Percentiles rank a stretch among this genome's conserved stretches.
phyloP scores from a whole-genome alignment of 441 rosid genomes.

The Syzygium syzygioides region DNA sequence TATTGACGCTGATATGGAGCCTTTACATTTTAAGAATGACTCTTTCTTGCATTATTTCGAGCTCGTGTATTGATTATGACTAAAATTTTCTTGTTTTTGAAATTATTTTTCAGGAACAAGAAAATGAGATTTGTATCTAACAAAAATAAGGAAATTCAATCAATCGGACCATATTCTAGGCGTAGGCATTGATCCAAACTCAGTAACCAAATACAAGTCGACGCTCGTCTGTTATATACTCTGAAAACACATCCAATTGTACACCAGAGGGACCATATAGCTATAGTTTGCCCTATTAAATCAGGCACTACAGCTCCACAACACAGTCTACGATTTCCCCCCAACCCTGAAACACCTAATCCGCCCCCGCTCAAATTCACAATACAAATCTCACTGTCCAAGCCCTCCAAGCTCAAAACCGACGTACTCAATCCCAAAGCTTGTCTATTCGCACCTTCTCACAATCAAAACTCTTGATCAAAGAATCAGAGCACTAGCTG shows the following conservation, averaged over 20 bases:
- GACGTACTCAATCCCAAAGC: not conserved
- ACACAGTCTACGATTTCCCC: not conserved
- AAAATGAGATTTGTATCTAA: too few relatives aligned
- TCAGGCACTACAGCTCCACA: not conserved
- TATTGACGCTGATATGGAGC: constrained; percentile 88
- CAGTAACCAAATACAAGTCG: not conserved
- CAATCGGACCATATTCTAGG: not conserved
- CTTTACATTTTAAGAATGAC: not conserved
- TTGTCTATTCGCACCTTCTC: not conserved
- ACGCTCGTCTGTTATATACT: accelerated
- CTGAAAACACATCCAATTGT: not conserved
- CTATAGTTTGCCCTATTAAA: not conserved
- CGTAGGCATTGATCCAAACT: not conserved
- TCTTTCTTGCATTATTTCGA: not conserved
- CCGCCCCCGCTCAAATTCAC: not conserved
- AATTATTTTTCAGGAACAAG: constrained; percentile 4
- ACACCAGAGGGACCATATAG: not conserved
- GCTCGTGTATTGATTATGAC: not conserved
- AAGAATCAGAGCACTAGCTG: not conserved
- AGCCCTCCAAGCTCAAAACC: not conserved
- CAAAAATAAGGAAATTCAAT: too few relatives aligned
- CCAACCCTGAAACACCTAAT: not conserved
- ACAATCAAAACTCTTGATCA: not conserved
- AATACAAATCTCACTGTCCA: not conserved
- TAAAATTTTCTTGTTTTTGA: not conserved